Conservation (phyloP, 306 rosid species). For the Datisca glomerata region DNA sequence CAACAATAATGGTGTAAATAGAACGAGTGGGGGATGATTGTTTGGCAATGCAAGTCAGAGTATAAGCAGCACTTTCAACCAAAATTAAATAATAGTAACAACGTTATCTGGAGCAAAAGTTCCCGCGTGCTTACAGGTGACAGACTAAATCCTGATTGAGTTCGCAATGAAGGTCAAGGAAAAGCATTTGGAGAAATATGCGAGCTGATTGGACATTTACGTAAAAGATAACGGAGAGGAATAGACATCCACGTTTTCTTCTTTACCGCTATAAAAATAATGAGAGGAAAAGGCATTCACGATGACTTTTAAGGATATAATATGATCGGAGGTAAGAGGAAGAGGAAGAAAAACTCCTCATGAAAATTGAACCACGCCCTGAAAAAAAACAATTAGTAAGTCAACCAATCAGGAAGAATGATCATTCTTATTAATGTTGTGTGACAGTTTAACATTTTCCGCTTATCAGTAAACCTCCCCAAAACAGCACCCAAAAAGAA, state of each 20-base stretch:
- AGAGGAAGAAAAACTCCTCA: slow-evolving; percentile 93
- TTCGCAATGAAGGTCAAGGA: slow-evolving; percentile 57
- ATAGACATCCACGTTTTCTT: too few species aligned
- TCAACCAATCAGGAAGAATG: too few species aligned
- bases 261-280: too few species aligned
- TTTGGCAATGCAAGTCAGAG: neutral
- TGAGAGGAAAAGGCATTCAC: neutral
- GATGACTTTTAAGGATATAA: slow-evolving; percentile 54
- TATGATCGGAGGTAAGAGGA: slow-evolving; percentile 95
- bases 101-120: slow-evolving; percentile 6
- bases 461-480: too few species aligned
- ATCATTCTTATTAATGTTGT: too few species aligned
- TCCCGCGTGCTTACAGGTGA: slow-evolving; percentile 77
- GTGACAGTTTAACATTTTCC: too few species aligned
- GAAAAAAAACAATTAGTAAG: slow-evolving; percentile 19
- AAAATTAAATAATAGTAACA: too few species aligned
- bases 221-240: too few species aligned
- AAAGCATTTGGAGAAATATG: slow-evolving; percentile 2
- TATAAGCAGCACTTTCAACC: too few species aligned
- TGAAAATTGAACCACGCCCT: slow-evolving; percentile 99
- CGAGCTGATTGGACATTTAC: too few species aligned
- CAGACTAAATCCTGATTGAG: slow-evolving; percentile 99
- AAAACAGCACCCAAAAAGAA: slow-evolving; percentile 1
- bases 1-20: slow-evolving; percentile 11
- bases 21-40: neutral